Percentiles rank a stretch among this genome's conserved stretches.
Evolutionary conservation across 2,329 filamentous ascomycete species (phyloP).

Genomic region (Cladosporium sphaerospermum): DNA sequence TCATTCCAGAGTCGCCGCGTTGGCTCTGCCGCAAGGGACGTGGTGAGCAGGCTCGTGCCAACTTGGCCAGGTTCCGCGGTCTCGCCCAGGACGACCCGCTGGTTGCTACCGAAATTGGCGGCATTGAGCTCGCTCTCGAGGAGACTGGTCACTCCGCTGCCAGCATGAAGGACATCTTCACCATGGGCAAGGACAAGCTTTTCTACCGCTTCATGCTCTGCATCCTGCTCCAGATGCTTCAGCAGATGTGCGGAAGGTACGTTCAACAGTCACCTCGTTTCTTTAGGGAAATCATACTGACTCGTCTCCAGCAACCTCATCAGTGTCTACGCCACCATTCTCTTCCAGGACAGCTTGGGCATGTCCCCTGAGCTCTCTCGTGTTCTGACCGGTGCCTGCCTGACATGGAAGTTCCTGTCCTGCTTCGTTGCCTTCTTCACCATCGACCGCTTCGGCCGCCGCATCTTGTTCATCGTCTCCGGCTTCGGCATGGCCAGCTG

Average conservation of each 20-base stretch:
- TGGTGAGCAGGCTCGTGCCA: constrained; percentile 36
- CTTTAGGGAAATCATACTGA: neutral
- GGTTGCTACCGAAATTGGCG: constrained; percentile 39
- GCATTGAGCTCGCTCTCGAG: constrained; percentile 46
- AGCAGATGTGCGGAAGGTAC: constrained; percentile 42
- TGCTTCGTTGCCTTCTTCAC: constrained; percentile 43
- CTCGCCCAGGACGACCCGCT: constrained; percentile 32
- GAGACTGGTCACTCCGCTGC: constrained; percentile 33
- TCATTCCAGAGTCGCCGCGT: constrained; percentile 40
- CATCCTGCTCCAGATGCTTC: constrained; percentile 45
- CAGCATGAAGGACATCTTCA: constrained; percentile 41
- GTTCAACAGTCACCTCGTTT: neutral
- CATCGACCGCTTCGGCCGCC: constrained; percentile 36
- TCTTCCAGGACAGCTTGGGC: constrained; percentile 30
- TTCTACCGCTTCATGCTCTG: constrained; percentile 46
- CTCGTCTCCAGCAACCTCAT: constrained; percentile 27
- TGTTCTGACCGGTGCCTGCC: constrained; percentile 43
- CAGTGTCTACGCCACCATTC: constrained; percentile 25
- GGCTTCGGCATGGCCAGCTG: constrained; percentile 43
- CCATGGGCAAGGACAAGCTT: constrained; percentile 46
- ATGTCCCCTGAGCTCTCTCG: constrained; percentile 34
- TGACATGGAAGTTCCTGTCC: constrained; percentile 51
- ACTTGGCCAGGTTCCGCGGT: constrained; percentile 37
- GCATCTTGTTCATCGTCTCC: constrained; percentile 38
- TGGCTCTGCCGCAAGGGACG: constrained; percentile 46